Conservation (phyloP, 495 filamentous ascomycete genomes). For the Neurospora intermedia region DNA sequence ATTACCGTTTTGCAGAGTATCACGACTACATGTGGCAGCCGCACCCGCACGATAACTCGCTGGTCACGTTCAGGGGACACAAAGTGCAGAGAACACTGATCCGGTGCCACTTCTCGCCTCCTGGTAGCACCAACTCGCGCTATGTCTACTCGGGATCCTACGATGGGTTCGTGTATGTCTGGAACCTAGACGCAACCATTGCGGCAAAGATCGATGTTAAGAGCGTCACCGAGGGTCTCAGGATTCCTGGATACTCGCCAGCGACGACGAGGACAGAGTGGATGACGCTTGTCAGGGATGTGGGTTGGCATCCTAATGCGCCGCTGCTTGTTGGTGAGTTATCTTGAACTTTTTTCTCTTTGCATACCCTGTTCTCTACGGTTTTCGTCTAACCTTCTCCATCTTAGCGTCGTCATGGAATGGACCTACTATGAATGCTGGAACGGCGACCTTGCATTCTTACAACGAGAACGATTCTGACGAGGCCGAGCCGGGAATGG, state of each 20-base stretch:
- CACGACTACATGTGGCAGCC: constrained; percentile 56
- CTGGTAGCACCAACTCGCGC: constrained; percentile 74
- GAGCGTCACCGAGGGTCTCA: constrained; percentile 39
- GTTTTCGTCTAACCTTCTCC: not conserved
- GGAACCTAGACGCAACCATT: constrained; percentile 88
- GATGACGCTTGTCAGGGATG: constrained; percentile 83
- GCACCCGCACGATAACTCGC: constrained; percentile 78
- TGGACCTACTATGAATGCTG: constrained; percentile 54
- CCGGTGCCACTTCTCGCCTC: constrained; percentile 90
- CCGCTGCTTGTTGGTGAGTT: constrained; percentile 74
- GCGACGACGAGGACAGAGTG: constrained; percentile 29
- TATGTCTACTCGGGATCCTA: constrained; percentile 89
- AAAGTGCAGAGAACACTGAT: constrained; percentile 81
- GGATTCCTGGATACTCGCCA: not conserved
- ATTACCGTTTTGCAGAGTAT: constrained; percentile 73
- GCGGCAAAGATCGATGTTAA: constrained; percentile 70
- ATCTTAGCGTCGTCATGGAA: constrained; percentile 66
- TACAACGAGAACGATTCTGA: constrained; percentile 59
- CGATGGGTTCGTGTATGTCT: constrained; percentile 82
- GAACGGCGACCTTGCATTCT: constrained; percentile 66
- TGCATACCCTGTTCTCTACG: not conserved
- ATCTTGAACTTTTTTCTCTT: not conserved
- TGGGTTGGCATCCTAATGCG: constrained; percentile 87
- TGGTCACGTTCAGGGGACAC: constrained; percentile 91
- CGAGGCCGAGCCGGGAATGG: constrained; percentile 54